phyloP scores from a whole-genome alignment of 768 basidiomycete genomes.

The Mycena sanguinolenta region DNA sequence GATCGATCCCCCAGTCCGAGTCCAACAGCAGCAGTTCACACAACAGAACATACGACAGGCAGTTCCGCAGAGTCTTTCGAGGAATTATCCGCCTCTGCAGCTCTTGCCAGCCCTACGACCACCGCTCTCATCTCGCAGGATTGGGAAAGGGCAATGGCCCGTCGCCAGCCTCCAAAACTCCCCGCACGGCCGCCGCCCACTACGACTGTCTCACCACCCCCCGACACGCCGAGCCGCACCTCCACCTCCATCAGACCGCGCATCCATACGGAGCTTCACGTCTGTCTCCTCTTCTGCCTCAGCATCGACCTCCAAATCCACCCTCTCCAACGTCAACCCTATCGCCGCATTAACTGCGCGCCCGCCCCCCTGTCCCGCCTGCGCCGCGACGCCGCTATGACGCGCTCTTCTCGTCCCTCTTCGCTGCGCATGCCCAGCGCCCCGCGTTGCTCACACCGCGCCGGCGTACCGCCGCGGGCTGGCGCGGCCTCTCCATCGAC shows the following conservation, averaged over 20 bases:
- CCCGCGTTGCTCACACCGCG: slow-evolving; percentile 50
- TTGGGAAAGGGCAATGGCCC: slow-evolving; percentile 63
- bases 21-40: slow-evolving; percentile 43
- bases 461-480: slow-evolving; percentile 71
- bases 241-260: slow-evolving; percentile 39
- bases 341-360: slow-evolving; percentile 54
- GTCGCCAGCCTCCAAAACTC: slow-evolving; percentile 58
- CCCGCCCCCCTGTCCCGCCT: slow-evolving; percentile 76
- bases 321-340: slow-evolving; percentile 11
- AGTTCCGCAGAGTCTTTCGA: slow-evolving; percentile 74
- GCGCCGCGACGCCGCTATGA: slow-evolving; percentile 78
- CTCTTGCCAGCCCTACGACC: slow-evolving; percentile 64
- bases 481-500: slow-evolving; percentile 81
- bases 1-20: slow-evolving; percentile 63
- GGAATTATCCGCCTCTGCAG: slow-evolving; percentile 68
- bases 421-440: slow-evolving; percentile 66
- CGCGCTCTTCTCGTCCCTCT: slow-evolving; percentile 73
- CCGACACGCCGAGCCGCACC: slow-evolving; percentile 33
- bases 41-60: slow-evolving; percentile 36
- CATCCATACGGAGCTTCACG: slow-evolving; percentile 46
- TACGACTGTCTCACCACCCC: slow-evolving; percentile 22
- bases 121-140: slow-evolving; percentile 59
- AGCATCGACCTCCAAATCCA: slow-evolving; percentile 46
- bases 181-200: slow-evolving; percentile 59
- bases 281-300: slow-evolving; percentile 50